Evolutionary conservation across 1,284 basidiomycete species (phyloP).

Genomic region (Cerioporus squamosus): DNA sequence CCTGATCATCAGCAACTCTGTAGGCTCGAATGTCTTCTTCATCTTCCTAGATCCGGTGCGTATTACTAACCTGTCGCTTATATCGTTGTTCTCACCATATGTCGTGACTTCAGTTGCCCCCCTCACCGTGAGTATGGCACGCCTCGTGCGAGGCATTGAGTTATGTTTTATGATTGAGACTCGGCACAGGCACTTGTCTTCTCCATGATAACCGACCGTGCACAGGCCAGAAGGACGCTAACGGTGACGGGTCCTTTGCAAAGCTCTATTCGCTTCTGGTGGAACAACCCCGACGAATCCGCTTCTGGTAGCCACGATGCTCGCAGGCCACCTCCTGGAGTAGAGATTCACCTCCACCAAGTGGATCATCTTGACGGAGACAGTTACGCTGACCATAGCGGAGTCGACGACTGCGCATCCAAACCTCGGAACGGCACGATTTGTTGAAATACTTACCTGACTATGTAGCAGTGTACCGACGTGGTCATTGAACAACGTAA

Average conservation of each 20-base stretch:
- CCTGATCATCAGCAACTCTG: slow-evolving; percentile 1
- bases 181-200: background rate
- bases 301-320: no score
- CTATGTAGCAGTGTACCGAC: no score
- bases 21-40: slow-evolving; percentile 7
- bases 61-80: background rate
- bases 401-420: no score
- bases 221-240: background rate
- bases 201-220: slow-evolving; percentile 1
- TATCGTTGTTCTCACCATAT: background rate
- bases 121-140: background rate
- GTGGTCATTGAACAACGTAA: no score
- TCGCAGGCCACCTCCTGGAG: no score
- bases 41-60: slow-evolving; percentile 8
- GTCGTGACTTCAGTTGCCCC: slow-evolving; percentile 1
- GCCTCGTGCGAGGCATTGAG: background rate
- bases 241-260: background rate
- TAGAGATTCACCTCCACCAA: no score
- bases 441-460: no score
- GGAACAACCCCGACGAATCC: no score
- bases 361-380: no score
- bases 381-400: no score
- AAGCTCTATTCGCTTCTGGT: no score
- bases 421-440: no score
- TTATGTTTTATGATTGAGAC: background rate